These are phyloP conservation scores for Hyaloscypha hepaticicola DNA, from an alignment of 495 filamentous ascomycete genomes.

Conservation along the genomic window DNA sequence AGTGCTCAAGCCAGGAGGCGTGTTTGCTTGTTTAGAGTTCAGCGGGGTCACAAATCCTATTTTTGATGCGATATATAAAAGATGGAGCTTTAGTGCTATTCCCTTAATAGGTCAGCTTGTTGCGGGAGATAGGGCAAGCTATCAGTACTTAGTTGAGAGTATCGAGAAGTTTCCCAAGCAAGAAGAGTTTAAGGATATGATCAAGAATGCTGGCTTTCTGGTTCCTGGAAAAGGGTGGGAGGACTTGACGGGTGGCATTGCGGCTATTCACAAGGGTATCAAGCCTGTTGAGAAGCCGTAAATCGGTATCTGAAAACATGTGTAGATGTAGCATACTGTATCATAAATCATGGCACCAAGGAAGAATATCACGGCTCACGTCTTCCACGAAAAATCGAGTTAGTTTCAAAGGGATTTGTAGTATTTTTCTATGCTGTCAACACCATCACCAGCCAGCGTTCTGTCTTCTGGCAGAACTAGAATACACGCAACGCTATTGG, in stretches of 20 bases:
- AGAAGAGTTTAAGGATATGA: conserved; percentile 81
- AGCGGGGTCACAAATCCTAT: conserved; percentile 72
- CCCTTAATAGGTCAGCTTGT: conserved; percentile 94
- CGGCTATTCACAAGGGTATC: conserved; percentile 93
- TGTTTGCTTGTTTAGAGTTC: conserved; percentile 98
- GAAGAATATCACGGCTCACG: not conserved
- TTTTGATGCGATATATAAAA: conserved; percentile 86
- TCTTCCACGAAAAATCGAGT: not conserved
- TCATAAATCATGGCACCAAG: conserved; percentile 9
- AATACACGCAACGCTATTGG: conserved; percentile 36
- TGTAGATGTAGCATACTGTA: not conserved
- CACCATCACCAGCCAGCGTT: conserved; percentile 24
- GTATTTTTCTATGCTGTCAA: conserved; percentile 32
- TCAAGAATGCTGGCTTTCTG: conserved; percentile 82
- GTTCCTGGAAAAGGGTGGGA: conserved; percentile 81
- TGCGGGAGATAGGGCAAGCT: conserved; percentile 90
- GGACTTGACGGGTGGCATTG: conserved; percentile 87
- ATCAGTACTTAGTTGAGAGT: conserved; percentile 98
- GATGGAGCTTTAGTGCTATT: conserved; percentile 94
- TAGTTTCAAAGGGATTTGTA: conserved; percentile 23
- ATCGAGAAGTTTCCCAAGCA: conserved; percentile 92
- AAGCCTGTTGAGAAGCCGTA: conserved; percentile 59
- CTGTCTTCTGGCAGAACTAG: conserved; percentile 29
- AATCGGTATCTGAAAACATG: not conserved
- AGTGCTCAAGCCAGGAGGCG: conserved; percentile 89